These are phyloP conservation scores for Gelatoporia subvermispora DNA, from an alignment of 768 basidiomycete species.

Conservation along the genomic window DNA sequence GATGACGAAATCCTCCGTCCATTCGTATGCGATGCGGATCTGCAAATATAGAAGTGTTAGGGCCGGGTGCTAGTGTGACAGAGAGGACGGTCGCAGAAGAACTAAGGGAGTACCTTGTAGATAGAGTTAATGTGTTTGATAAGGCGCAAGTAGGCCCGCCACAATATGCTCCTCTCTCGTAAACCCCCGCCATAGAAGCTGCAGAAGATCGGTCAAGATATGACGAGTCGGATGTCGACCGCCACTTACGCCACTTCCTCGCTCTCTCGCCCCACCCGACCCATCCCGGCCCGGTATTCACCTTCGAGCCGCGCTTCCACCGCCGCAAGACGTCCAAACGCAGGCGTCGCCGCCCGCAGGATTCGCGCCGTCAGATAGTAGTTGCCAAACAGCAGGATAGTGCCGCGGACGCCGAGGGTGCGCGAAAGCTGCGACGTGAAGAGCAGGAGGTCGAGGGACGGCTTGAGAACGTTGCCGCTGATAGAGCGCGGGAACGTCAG, in stretches of 20 bases:
- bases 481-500: neutral
- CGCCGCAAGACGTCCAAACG: conserved; percentile 87
- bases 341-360: conserved; percentile 80
- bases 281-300: conserved; percentile 85
- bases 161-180: conserved; percentile 79
- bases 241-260: conserved; percentile 84
- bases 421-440: conserved; percentile 90
- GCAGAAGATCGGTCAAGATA: neutral
- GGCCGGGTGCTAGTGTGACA: no score
- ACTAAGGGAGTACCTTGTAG: conserved; percentile 70
- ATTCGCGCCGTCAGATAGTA: conserved; percentile 86
- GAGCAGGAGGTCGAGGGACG: conserved; percentile 82
- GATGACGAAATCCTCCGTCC: conserved; percentile 96
- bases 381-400: conserved; percentile 70
- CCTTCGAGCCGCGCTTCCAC: conserved; percentile 86
- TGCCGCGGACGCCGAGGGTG: conserved; percentile 83
- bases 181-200: conserved; percentile 91
- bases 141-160: conserved; percentile 67
- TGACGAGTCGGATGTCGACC: neutral
- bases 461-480: conserved; percentile 92
- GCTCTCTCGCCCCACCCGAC: conserved; percentile 79
- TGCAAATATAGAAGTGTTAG: conserved; percentile 25
- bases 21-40: conserved; percentile 89
- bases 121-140: conserved; percentile 90
- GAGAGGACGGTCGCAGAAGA: no score